Base-by-base conservation (phyloP, 306 rosid genomes). In the Psophocarpus tetragonolobus region DNA sequence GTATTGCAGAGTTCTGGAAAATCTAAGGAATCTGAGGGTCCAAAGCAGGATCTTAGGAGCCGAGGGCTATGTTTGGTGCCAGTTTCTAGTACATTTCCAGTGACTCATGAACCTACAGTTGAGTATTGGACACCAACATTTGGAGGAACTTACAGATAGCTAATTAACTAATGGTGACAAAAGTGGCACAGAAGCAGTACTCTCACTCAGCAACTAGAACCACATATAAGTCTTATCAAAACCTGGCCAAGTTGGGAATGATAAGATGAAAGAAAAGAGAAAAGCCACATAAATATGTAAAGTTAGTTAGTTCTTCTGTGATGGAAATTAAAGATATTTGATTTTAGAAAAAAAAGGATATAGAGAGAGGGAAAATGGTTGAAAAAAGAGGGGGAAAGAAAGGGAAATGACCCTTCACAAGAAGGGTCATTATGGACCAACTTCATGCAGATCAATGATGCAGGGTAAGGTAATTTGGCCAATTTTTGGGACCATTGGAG, bases 101-200 rank as follows among this genome's bases (percentile, higher is more conserved):
- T 93, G 64, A 88, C 98, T 76, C 98, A 91, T 42, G 99, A 91
- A 82, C 89, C 88, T 23, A 68, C 99, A 0, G 93, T 92, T 54
- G 98, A 96, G 83, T 91, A 91, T 83, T 96, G 99, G 99, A 96
- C 94, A 8, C 98, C 99, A 67, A 90, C 97, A 70, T 96, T 90
- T 71, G 97, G 96, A 79, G 98, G 96, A 79, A 88, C 96, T 18
- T 96, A 80, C 87, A 87, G 98, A 88, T 96, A 86, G 82, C 75
- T 56, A 56, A 57, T 56, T n/a, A 27, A 38, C 13, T 73, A 27
- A 58, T 32, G 75, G 23, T 4, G 32, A 57, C 51, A 79, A 81
- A 21, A 35, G 71, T 62, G 73, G 42, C 75, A 73, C 75, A 78
- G 17, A 77, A 78, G 78, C 80, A 64, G 60, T 76, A 76, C 82